Evolutionary conservation across 2,329 filamentous ascomycete species (phyloP), one percentile per base, ranked within the genome.

Genomic region (Aureobasidium sp.): DNA sequence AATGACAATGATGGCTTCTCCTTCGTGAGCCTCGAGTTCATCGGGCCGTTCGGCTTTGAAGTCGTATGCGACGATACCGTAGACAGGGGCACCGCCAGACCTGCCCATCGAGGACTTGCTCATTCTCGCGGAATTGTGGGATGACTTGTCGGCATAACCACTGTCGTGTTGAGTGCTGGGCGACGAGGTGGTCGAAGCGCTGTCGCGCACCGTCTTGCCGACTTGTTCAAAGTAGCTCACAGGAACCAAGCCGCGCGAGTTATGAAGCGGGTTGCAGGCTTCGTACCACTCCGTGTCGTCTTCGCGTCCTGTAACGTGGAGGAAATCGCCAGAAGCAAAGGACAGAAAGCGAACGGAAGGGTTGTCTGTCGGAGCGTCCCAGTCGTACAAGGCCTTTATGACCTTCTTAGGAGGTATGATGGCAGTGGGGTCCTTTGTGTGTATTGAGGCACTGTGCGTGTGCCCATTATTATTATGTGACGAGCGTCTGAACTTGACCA

Each of bases 271-370:
- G 73, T 99, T 99, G 81, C 91, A 97, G 62, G 93, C 94, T 77
- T 97, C 94, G 82, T 97, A 99, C 93, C 94, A 99, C 73, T 97
- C 91, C 44, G 80, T 79, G 74, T 97, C 93, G 80, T 97, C 88
- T 78, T 97, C 94, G 75, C 93, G 88, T 70, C 90, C 91, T 75
- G 97, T 93, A 67, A 99, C 94, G 79, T 97, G 93, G 74, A 99
- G 94, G 76, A 97, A 99, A 75, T 99, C 94, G 71, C 94, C 94
- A 73, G 91, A 89, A 67, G 87, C 91, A 77, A 99, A 99, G 73
- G 89, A 88, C 70, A 99, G 82, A 78, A 96, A 79, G 34, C 46
- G 57, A 15, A 51, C 57, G 51, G 76, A 73, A 59, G 78, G 78
- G 64, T 78, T 75, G 47, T 65, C 65, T 59, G 66, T 64, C 70